A percentile compares a stretch with the other conserved stretches of the same genome.
These are phyloP conservation scores for Ganoderma boninense DNA, from an alignment of 1,284 basidiomycete species.

Conservation along the genomic window DNA sequence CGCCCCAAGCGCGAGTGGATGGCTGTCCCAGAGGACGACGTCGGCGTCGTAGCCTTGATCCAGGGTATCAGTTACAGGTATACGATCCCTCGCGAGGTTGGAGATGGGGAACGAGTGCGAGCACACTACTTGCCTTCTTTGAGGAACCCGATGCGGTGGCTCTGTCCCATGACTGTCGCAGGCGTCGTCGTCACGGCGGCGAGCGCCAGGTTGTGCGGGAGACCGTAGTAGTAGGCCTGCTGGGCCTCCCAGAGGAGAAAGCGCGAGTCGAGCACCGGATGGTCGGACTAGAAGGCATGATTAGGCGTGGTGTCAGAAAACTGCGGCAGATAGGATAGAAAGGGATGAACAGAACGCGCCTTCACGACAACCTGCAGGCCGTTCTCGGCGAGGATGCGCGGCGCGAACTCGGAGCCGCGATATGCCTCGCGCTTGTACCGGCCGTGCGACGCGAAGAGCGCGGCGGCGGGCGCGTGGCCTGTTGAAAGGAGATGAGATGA, in stretches of 20 bases:
- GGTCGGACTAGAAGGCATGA: conserved; percentile 69
- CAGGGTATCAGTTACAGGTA: too few species aligned
- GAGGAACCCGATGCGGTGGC: conserved; percentile 84
- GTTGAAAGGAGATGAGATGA: not conserved
- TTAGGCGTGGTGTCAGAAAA: not conserved
- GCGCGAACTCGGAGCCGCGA: conserved; percentile 86
- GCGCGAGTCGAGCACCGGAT: conserved; percentile 80
- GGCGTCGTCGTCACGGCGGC: conserved; percentile 82
- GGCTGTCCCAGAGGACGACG: conserved; percentile 75
- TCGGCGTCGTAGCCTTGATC: conserved; percentile 65
- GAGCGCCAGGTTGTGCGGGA: conserved; percentile 66
- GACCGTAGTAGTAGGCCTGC: conserved; percentile 84
- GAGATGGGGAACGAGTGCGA: not conserved
- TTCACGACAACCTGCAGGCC: conserved; percentile 84
- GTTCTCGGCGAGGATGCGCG: conserved; percentile 81
- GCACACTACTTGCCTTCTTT: conserved; percentile 54
- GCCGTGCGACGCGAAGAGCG: conserved; percentile 69
- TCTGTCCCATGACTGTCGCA: conserved; percentile 78
- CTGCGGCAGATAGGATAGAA: not conserved
- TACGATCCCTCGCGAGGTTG: not conserved
- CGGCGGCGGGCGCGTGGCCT: conserved; percentile 70
- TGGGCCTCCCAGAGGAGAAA: conserved; percentile 87
- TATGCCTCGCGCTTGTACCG: conserved; percentile 89
- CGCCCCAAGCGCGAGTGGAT: conserved; percentile 78
- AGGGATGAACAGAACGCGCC: conserved; percentile 44